These are phyloP conservation scores for Myotisia sp. DNA, from an alignment of 2,329 filamentous ascomycete genomes.

Conservation along the genomic window DNA sequence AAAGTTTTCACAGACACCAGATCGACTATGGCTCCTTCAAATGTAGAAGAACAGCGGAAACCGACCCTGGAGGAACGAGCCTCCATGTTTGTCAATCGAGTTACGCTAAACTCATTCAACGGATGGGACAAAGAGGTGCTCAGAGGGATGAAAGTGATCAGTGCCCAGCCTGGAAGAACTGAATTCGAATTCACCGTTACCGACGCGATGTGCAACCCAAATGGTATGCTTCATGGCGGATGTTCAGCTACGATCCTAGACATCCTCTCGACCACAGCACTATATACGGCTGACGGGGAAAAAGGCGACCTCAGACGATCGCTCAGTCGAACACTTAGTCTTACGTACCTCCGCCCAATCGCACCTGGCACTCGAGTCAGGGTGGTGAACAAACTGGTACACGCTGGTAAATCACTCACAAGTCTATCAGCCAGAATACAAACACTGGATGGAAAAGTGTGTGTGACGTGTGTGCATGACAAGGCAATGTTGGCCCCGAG, in stretches of 20 bases:
- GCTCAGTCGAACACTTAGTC: constrained; percentile 50
- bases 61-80: no score
- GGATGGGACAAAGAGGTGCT: not conserved
- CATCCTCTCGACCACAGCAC: constrained; percentile 45
- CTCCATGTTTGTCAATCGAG: no score
- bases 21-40: no score
- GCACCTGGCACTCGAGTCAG: constrained; percentile 38
- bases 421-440: no score
- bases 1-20: no score
- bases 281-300: constrained; percentile 42
- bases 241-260: constrained; percentile 56
- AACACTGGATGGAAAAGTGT: no score
- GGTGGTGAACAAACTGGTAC: constrained; percentile 44
- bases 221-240: constrained; percentile 88
- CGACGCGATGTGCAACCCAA: constrained; percentile 72
- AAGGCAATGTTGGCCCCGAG: no score
- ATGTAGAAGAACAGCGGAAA: no score
- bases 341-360: constrained; percentile 53
- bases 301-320: constrained; percentile 50
- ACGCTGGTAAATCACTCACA: constrained; percentile 43
- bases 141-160: no score
- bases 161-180: constrained; percentile 20
- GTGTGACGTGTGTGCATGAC: no score
- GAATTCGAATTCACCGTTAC: constrained; percentile 47
- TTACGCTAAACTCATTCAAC: no score